Evolutionary conservation across 2,329 filamentous ascomycete genomes (phyloP).

Genomic region (Zasmidium citrigriseum): DNA sequence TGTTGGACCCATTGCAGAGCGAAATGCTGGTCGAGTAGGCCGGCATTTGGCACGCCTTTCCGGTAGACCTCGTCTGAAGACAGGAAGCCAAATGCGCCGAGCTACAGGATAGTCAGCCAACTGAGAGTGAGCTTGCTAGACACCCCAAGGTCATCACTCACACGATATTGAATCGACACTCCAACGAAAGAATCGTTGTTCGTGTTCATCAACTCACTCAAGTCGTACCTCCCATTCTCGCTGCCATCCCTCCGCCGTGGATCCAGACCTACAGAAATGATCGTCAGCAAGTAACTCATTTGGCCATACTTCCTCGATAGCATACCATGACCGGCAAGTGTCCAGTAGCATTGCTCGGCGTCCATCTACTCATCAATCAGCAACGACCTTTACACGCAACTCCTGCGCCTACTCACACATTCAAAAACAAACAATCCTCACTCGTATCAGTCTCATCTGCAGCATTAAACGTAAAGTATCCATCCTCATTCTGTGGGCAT

Average conservation of each 20-base stretch:
- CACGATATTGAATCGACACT: conserved; percentile 53
- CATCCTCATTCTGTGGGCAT: conserved; percentile 24
- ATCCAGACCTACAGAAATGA: too few species aligned
- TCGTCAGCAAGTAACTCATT: too few species aligned
- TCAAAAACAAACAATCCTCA: conserved; percentile 40
- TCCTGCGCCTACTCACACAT: too few species aligned
- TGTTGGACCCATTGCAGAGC: conserved; percentile 58
- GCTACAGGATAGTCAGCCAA: too few species aligned
- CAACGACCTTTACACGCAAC: too few species aligned
- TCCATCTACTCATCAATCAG: too few species aligned
- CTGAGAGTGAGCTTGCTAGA: too few species aligned
- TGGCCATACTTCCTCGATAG: too few species aligned
- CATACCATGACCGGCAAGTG: conserved; percentile 39
- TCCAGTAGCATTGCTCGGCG: conserved; percentile 33
- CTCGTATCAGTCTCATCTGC: conserved; percentile 8
- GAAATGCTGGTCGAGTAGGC: conserved; percentile 55
- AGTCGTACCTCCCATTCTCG: conserved; percentile 41
- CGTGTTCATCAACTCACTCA: conserved; percentile 45
- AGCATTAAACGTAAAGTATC: background rate
- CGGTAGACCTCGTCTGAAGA: conserved; percentile 41
- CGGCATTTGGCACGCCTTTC: conserved; percentile 47
- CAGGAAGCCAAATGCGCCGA: conserved; percentile 50
- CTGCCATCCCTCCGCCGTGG: conserved; percentile 35
- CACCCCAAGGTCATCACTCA: too few species aligned
- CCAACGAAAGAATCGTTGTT: conserved; percentile 51